Evolutionary conservation across 331 rosid species (phyloP), one percentile per base, ranked within the genome.

Genomic region (Cydonia oblonga): DNA sequence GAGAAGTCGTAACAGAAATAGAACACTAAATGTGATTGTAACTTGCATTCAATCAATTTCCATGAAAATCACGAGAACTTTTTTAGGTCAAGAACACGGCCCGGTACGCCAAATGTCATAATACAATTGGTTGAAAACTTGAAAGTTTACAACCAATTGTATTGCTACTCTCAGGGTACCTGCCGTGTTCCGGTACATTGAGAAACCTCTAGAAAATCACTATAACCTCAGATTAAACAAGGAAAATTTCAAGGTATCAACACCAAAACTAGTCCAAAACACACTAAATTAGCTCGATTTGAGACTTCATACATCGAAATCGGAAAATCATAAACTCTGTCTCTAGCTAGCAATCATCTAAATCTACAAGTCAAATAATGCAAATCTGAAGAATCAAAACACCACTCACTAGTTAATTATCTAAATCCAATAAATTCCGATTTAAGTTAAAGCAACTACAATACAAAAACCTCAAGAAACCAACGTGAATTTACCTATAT

Each of bases 401-500:
- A 28, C 7, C 23, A 33, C 19, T 42, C 24, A 42, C 60, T 59
- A 9, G 53, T 56, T 24, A 22, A 72, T 16, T 7, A 63, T 8
- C 56, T 15, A 23, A 3, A 65, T 33, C 30, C 24, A 18, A 13
- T 16, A 75, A 51, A 18, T 29, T 49, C 24, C 42, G 26, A 30
- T 64, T 53, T 28, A 46, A 44, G 8, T 52, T 38, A 29, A 68
- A 64, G 24, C 35, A 51, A 69, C 12, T 19, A 73, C 35, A 19
- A 22, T 12, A 71, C 25, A 24, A 35, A n/a, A 1, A 65, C 5
- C 42, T 51, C 5, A 10, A 25, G 3, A 4, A 58, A 71, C 11
- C 40, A 51, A 16, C 53, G 33, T 9, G 69, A 35, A 26, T 53
- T 72, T 72, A 90, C 97, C 82, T 87, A 82, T 85, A 93, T 79